Evolutionary conservation across 2,329 filamentous ascomycete genomes (phyloP), one percentile per base, ranked within the genome.

Genomic region (Ophiocordyceps camponoti-floridani): DNA sequence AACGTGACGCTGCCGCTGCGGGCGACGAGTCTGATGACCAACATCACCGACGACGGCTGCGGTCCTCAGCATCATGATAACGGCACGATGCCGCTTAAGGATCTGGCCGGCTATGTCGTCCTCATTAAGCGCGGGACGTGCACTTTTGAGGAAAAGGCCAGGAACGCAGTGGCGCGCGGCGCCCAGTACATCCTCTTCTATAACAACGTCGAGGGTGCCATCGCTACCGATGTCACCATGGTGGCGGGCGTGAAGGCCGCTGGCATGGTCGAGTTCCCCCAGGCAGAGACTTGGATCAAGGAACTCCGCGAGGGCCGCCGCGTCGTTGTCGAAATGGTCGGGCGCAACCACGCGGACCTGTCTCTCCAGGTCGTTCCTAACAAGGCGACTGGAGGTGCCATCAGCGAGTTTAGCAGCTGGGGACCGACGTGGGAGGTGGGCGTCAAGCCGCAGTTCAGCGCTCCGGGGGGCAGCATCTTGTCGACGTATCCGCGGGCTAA

Each of bases 121-220:
- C 67, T 82, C 9, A 62, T 82, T 37, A 72, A 72, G 42, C 69
- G 75, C 23, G 76, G 76, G 43, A 67, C 59, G 9, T 81, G 77
- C 55, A 65, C 65, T 0, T 78, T 77, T 47, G 61, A 63, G 2
- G 51, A 64, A 12, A 79, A 81, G 61, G 67, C 67, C 2, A 53
- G 60, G 38, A 72, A 75, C 47, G 70, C 71, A 4, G 68, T 62
- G 2, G 65, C 62, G 7, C 65, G 65, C 43, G 77, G 77, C 11
- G 77, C 74, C 43, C 68, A 71, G 53, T 77, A 79, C 49, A 58
- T 82, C 45, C 58, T 82, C 50, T 62, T 77, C 52, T 81, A 79
- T 58, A 79, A 79, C 63, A 75, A 72, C 49, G 48, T 44, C 4
- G n/a, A 51, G 7, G 62, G 59, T 13, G 59, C 65, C 3, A 49